These are phyloP conservation scores for Eustoma russellianum DNA, from an alignment of 257 asterid genomes.

Conservation along the genomic window DNA sequence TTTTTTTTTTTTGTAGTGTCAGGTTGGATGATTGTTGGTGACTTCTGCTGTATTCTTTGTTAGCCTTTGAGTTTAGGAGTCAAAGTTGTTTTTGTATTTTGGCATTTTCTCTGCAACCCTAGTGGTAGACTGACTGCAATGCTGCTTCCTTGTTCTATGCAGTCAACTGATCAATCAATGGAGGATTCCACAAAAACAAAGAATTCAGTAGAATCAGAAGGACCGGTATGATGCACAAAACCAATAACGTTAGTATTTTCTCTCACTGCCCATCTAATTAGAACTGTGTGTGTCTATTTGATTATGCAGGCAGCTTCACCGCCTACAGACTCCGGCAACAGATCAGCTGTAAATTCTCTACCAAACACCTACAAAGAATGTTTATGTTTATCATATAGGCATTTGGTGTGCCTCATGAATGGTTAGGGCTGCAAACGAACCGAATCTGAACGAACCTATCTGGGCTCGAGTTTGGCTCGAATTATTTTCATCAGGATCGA, in stretches of 20 bases:
- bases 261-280: neutral
- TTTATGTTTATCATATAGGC: neutral
- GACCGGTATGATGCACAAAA: slow-evolving; percentile 21
- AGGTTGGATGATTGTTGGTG: neutral
- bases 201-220: slow-evolving; percentile 21
- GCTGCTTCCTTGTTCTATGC: slow-evolving; percentile 7
- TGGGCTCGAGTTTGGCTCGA: too few relatives aligned
- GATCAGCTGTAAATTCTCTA: slow-evolving; percentile 50
- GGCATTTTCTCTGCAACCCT: too few relatives aligned
- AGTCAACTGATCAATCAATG: slow-evolving; percentile 23
- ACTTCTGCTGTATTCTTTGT: neutral
- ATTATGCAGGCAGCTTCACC: slow-evolving; percentile 29
- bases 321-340: slow-evolving; percentile 20
- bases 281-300: slow-evolving; percentile 1
- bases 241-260: neutral
- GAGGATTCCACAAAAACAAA: slow-evolving; percentile 18
- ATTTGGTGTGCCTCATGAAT: neutral
- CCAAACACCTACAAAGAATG: neutral
- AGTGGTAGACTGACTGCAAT: too few relatives aligned
- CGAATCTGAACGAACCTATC: too few relatives aligned
- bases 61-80: neutral
- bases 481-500: too few relatives aligned
- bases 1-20: too few relatives aligned
- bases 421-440: too few relatives aligned
- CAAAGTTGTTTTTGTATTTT: neutral